These are phyloP conservation scores for Cyberlindnera meyerae DNA, from an alignment of 805 yeast genomes.

Conservation along the genomic window DNA sequence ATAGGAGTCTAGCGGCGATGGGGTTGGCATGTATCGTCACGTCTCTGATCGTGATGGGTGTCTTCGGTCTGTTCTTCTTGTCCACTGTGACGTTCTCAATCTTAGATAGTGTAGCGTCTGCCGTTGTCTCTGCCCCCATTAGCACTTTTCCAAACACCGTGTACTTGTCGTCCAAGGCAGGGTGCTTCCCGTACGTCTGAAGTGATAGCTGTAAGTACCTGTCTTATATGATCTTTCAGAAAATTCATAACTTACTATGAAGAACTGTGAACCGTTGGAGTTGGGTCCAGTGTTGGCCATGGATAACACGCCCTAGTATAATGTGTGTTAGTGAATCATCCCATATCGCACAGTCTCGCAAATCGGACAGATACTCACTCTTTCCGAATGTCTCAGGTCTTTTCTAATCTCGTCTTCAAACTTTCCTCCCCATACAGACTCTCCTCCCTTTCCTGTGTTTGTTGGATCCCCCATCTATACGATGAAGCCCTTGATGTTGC, in stretches of 20 bases:
- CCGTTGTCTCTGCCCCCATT: conserved; percentile 40
- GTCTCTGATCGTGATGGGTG: conserved; percentile 26
- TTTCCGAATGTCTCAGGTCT: conserved; percentile 54
- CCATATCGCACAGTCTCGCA: no score
- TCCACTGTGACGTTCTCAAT: conserved; percentile 27
- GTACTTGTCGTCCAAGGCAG: conserved; percentile 66
- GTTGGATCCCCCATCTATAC: conserved; percentile 89
- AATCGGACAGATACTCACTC: conserved; percentile 68
- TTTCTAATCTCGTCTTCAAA: conserved; percentile 77
- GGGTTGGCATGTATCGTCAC: conserved; percentile 42
- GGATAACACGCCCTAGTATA: conserved; percentile 51
- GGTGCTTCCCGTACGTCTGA: conserved; percentile 76
- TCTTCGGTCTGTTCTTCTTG: conserved; percentile 33
- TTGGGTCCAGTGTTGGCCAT: conserved; percentile 70
- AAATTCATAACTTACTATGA: conserved; percentile 36
- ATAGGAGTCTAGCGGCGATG: conserved; percentile 26
- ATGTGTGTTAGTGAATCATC: conserved; percentile 3
- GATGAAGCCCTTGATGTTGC: conserved; percentile 67
- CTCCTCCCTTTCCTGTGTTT: conserved; percentile 72
- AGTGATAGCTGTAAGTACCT: conserved; percentile 6
- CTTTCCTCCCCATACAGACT: conserved; percentile 72
- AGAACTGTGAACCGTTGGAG: conserved; percentile 67
- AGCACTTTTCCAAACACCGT: conserved; percentile 74
- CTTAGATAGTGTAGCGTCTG: conserved; percentile 26
- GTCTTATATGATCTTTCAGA: neutral